These are phyloP conservation scores for Tetraselmis chui DNA, from an alignment of 139 green algal species.

Conservation along the genomic window DNA sequence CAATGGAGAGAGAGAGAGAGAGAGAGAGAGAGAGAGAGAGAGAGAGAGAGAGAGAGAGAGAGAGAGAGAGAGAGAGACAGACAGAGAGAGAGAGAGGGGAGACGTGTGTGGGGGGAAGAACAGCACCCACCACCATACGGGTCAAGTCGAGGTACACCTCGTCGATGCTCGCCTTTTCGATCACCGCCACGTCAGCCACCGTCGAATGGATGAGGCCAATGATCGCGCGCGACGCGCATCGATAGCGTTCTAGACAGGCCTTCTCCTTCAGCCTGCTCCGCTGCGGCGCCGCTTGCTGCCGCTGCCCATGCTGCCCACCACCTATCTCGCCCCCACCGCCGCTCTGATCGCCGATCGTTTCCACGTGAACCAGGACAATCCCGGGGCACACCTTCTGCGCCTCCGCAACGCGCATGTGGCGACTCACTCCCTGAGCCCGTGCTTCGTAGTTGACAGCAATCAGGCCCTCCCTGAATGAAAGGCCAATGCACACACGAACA, in stretches of 20 bases:
- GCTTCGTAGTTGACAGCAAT: slow-evolving; percentile 89
- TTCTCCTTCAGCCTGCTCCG: slow-evolving; percentile 49
- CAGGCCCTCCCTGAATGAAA: slow-evolving; percentile 42
- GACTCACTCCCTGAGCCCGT: slow-evolving; percentile 59
- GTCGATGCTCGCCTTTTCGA: slow-evolving; percentile 80
- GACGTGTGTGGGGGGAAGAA: neutral
- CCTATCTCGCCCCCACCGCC: slow-evolving; percentile 3
- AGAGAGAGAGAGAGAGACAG: too few relatives aligned
- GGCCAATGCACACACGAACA: neutral
- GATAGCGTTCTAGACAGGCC: slow-evolving; percentile 68
- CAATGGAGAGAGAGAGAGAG: too few relatives aligned
- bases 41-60: too few relatives aligned
- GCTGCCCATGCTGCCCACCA: too few relatives aligned
- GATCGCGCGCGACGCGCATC: slow-evolving; percentile 49
- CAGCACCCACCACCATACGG: slow-evolving; percentile 1
- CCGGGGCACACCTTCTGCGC: slow-evolving; percentile 69
- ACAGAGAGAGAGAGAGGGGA: too few relatives aligned
- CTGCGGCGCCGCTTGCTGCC: neutral
- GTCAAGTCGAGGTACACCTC: slow-evolving; percentile 90
- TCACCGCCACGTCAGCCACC: slow-evolving; percentile 32
- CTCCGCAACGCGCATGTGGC: slow-evolving; percentile 67
- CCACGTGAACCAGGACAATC: slow-evolving; percentile 75
- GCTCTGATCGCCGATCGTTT: slow-evolving; percentile 60
- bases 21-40: too few relatives aligned
- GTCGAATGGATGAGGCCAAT: slow-evolving; percentile 26